Conservation (phyloP, 768 basidiomycete genomes). For the Suillus americanus region DNA sequence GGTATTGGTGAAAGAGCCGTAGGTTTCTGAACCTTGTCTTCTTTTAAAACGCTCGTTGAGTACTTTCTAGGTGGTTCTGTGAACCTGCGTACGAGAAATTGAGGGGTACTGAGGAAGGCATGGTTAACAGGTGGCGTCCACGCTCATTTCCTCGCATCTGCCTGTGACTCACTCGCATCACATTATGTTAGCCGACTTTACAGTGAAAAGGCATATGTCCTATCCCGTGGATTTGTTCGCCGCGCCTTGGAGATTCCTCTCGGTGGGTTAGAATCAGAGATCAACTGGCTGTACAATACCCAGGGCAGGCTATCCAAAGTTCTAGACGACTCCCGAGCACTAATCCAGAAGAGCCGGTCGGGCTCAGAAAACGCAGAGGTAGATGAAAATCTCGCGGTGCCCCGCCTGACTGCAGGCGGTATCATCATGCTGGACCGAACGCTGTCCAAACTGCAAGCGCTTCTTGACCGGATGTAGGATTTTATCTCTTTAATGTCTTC, state of each 20-base stretch:
- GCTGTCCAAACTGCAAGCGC: constrained; percentile 58
- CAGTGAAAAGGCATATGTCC: constrained; percentile 90
- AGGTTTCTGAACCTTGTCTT: constrained; percentile 32
- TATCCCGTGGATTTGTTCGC: constrained; percentile 88
- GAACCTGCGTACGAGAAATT: constrained; percentile 94
- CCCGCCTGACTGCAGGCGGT: constrained; percentile 76
- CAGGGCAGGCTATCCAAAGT: constrained; percentile 68
- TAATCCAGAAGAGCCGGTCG: constrained; percentile 69
- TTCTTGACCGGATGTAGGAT: constrained; percentile 30
- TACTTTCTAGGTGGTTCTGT: constrained; percentile 69
- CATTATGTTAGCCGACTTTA: constrained; percentile 70
- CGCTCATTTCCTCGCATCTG: background rate
- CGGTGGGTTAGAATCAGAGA: constrained; percentile 67
- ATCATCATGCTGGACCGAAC: constrained; percentile 78
- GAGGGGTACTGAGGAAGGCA: constrained; percentile 87
- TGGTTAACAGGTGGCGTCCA: constrained; percentile 67
- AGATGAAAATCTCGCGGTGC: constrained; percentile 56
- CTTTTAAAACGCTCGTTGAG: constrained; percentile 6
- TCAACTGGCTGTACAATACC: constrained; percentile 70
- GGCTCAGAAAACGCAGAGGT: constrained; percentile 25
- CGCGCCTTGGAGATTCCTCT: constrained; percentile 82
- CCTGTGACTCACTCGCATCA: constrained; percentile 2
- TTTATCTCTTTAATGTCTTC: constrained; percentile 13
- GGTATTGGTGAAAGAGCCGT: constrained; percentile 92
- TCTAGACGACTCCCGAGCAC: constrained; percentile 54